phyloP scores from a whole-genome alignment of 768 basidiomycete genomes.

The Macrocybe gigantea region DNA sequence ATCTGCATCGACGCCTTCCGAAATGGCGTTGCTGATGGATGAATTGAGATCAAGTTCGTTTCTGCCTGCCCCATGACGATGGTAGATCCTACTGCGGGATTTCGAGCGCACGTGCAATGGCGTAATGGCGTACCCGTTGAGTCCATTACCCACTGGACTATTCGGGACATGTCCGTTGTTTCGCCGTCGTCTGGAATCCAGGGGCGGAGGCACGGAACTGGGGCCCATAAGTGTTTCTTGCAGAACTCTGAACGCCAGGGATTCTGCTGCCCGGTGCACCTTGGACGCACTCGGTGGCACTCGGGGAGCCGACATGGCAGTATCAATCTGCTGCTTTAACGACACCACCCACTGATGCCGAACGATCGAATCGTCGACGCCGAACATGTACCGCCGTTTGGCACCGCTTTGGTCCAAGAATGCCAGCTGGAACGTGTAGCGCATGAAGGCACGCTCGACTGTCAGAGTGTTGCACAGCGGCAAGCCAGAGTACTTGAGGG shows the following conservation, averaged over 20 bases:
- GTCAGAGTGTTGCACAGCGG: constrained; percentile 72
- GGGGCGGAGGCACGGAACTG: constrained; percentile 10
- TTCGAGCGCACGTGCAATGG: constrained; percentile 52
- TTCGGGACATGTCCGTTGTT: constrained; percentile 7
- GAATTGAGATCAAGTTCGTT: constrained; percentile 51
- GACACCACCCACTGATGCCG: constrained; percentile 70
- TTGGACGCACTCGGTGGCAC: constrained; percentile 28
- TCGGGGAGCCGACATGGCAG: constrained; percentile 26
- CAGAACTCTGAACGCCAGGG: constrained; percentile 75
- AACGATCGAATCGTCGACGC: constrained; percentile 73
- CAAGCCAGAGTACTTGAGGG: constrained; percentile 75
- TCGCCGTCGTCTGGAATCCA: constrained; percentile 27
- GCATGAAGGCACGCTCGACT: constrained; percentile 93
- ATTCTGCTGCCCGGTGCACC: constrained; percentile 63
- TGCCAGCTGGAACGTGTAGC: constrained; percentile 90
- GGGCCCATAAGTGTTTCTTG: constrained; percentile 72
- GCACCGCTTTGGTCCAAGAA: constrained; percentile 63
- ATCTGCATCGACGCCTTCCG: constrained; percentile 8
- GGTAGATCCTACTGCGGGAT: constrained; percentile 66
- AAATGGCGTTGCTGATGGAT: constrained; percentile 5
- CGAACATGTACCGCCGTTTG: constrained; percentile 93
- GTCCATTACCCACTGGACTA: background rate
- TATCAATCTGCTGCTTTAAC: constrained; percentile 63
- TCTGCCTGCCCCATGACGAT: constrained; percentile 56
- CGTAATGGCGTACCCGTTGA: background rate